Evolutionary conservation across 306 rosid genomes (phyloP), one percentile per base, ranked within the genome.

Genomic region (Oxytropis ochrocephala): DNA sequence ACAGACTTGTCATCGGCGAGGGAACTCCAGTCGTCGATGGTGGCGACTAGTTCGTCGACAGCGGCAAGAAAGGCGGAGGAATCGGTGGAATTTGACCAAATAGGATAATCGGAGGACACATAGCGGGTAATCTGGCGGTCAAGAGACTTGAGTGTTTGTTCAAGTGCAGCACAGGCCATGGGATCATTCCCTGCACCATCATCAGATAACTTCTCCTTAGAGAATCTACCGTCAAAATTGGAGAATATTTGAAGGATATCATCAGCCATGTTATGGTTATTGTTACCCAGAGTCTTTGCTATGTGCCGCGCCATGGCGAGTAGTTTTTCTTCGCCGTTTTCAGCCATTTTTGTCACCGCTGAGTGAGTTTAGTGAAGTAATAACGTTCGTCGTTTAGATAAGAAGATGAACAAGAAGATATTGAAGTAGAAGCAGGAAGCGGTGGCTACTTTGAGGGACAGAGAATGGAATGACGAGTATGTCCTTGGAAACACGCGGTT

Each of bases 231-330:
- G 52, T 91, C 97, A 79, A 88, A 91, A 72, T 79, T 86, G 12
- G 96, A 91, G 78, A 88, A 91, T 44, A 91, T 88, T 77, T 88
- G 89, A 12, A 91, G 67, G 35, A 91, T 91, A 79, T 91, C 97
- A 55, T 86, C 93, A 0, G 92, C 88, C 96, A 85, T 89, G 63
- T 79, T 72, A 49, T 76, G 84, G 77, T 80, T 90, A 72, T 88
- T 81, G 58, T 70, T 73, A 11, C 97, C 97, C 11, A 91, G 73
- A 3, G 97, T 86, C 66, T 91, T 91, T 12, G 97, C 97, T 64
- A 91, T 86, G 87, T 91, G 97, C 5, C 97, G 84, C 47, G 96
- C 97, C 70, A 88, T 83, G 3, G 92, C 93, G 38, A 91, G 59
- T 38, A 85, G 54, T 47, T 91, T 91, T 84, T 88, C 96, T 78